These are phyloP conservation scores for Cordyceps cateniannulata DNA, from an alignment of 2,329 filamentous ascomycete genomes.

Conservation along the genomic window DNA sequence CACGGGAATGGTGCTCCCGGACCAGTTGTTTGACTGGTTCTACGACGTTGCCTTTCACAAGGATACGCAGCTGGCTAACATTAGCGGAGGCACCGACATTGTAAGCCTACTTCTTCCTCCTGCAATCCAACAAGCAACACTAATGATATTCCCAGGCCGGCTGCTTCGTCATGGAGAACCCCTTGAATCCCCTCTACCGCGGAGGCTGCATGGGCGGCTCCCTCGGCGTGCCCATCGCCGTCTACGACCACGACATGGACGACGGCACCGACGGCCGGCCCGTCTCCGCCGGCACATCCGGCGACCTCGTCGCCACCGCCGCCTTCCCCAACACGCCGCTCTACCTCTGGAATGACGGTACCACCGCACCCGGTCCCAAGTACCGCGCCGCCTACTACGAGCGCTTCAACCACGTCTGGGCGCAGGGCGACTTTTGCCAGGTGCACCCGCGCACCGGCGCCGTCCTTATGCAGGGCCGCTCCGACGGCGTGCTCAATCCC, in stretches of 20 bases:
- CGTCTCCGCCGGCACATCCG: conserved; percentile 55
- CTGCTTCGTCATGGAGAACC: conserved; percentile 59
- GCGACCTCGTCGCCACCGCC: conserved; percentile 65
- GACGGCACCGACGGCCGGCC: conserved; percentile 34
- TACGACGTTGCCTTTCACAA: conserved; percentile 64
- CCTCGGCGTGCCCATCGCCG: conserved; percentile 44
- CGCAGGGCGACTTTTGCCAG: conserved; percentile 74
- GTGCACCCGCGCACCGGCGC: conserved; percentile 62
- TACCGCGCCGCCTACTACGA: conserved; percentile 57
- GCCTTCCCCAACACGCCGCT: conserved; percentile 73
- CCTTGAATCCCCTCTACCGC: conserved; percentile 58
- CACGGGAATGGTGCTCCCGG: conserved; percentile 77
- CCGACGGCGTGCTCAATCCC: conserved; percentile 75
- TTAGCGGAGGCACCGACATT: conserved; percentile 73
- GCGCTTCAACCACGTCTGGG: conserved; percentile 65
- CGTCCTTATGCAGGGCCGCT: conserved; percentile 61
- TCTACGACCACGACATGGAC: conserved; percentile 58
- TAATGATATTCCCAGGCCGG: conserved; percentile 41
- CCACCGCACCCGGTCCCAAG: conserved; percentile 43
- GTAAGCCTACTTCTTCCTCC: conserved; percentile 32
- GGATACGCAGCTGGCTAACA: conserved; percentile 62
- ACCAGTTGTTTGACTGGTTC: conserved; percentile 74
- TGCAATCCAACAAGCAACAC: too few relatives aligned
- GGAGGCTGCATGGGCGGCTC: conserved; percentile 46
- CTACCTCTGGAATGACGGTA: conserved; percentile 54